Base-by-base conservation (phyloP, 1,284 basidiomycete species). In the Ceratobasidium sp. region DNA sequence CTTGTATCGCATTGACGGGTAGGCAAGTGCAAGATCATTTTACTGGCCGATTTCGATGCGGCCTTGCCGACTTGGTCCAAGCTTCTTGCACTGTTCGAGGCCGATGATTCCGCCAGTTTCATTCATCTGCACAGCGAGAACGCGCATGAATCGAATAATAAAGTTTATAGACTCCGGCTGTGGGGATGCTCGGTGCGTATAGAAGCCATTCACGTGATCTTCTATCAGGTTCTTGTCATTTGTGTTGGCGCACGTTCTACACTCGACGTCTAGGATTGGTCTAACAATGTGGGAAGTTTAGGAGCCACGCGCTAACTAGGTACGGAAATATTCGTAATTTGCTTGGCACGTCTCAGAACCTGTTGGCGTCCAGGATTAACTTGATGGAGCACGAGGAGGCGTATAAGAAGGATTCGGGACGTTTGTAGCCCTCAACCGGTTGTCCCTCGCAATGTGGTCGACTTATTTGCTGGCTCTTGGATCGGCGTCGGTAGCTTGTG, bases 171-270 rank as follows among this genome's bases (percentile, higher is more conserved):
- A 6, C 28, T 2, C 52, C 12, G 34, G 18, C 4, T n/a, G 10
- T 55, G 26, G 34, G 4, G 6, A 23, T 2, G 28, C 52, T 26
- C 36, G 36, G 52, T 18, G 16, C 28, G 34, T 30, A 34, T 10
- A 21, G 46, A 65, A 65, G 62, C 62, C 3, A 4, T 12, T 30
- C 65, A 69, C 65, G 65, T 69, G 65, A 69, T 48, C 53, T 57
- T 28, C 28, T 26, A 58, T 69, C 65, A 57, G n/a, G 26, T 57
- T 69, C 53, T 5, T 14, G 1, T 14, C 36, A 6, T 10, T 28
- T 23, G 23, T 21, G 21, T 53, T 36, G 48, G 53, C 53, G 65
- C 65, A 69, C 65, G 65, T 69, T 69, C 3, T 46, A 26, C 16
- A 4, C 28, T 1, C 41, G 12, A n/a, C 41, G 21, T 4, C 53